Conservation (phyloP, 176 grass and related monocot genomes). For the Raddia guianensis region DNA sequence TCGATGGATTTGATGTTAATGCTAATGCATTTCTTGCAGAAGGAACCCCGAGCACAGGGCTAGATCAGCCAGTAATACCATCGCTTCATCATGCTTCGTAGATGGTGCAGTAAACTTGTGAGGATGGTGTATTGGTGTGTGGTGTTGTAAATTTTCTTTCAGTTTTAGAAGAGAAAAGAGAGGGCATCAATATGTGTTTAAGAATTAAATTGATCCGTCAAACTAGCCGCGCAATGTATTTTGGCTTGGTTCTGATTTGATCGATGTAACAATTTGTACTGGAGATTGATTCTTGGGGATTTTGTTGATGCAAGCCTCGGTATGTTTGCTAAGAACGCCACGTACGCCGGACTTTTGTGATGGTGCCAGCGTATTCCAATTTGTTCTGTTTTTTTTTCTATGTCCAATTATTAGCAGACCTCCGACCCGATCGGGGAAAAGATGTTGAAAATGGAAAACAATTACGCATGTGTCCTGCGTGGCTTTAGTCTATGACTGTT, state of each 20-base stretch:
- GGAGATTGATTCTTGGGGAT: neutral
- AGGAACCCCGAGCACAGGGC: neutral
- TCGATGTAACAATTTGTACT: neutral
- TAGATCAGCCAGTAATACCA: conserved; percentile 5
- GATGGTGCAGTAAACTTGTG: neutral
- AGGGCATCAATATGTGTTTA: neutral
- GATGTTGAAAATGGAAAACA: neutral
- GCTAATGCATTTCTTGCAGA: conserved; percentile 1
- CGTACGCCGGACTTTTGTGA: neutral
- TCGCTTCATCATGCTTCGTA: conserved; percentile 11
- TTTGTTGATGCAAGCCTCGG: neutral
- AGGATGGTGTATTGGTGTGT: neutral
- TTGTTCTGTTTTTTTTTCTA: neutral
- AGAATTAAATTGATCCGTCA: conserved; percentile 25
- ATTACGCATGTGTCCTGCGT: conserved; percentile 15
- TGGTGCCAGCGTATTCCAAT: neutral
- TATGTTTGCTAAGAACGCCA: no score
- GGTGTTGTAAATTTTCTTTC: neutral
- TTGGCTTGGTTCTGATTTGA: neutral
- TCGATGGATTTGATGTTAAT: conserved; percentile 11
- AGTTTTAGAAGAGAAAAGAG: neutral
- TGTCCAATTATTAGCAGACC: neutral
- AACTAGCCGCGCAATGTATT: neutral
- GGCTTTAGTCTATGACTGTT: neutral
- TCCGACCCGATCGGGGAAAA: neutral